phyloP scores from a whole-genome alignment of 139 green algal genomes.

The Nannochloris sp. region DNA sequence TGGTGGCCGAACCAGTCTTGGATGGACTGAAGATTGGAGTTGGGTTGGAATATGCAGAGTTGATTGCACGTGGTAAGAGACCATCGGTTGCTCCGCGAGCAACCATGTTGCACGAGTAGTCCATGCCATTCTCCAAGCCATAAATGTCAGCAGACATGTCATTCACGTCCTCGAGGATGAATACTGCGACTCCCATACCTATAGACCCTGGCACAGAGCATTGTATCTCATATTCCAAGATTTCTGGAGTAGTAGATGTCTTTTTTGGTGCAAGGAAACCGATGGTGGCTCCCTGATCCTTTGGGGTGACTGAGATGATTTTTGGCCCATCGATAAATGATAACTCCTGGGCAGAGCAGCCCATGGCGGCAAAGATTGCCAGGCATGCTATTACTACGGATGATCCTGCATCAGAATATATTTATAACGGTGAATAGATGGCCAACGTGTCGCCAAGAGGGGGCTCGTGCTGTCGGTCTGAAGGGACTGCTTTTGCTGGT shows the following conservation, averaged over 20 bases:
- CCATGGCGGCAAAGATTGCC: neutral
- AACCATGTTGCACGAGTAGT: slow-evolving; percentile 8
- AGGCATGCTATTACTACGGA: neutral
- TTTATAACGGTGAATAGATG: too few relatives aligned
- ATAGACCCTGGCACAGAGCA: neutral
- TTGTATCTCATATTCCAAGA: slow-evolving; percentile 1
- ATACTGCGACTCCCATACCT: neutral
- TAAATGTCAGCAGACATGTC: neutral
- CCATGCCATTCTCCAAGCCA: slow-evolving; percentile 5
- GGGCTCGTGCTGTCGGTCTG: too few relatives aligned
- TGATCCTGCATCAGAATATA: neutral
- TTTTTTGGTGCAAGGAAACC: slow-evolving; percentile 1
- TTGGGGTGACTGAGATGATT: slow-evolving; percentile 8
- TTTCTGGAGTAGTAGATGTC: neutral
- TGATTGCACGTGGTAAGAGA: slow-evolving; percentile 4
- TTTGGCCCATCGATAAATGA: neutral
- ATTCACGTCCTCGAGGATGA: neutral
- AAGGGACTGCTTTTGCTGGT: too few relatives aligned
- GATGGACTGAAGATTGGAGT: slow-evolving; percentile 8
- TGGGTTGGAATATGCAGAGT: slow-evolving; percentile 7
- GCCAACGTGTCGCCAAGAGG: too few relatives aligned
- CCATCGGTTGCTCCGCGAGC: slow-evolving; percentile 5
- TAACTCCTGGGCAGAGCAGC: neutral
- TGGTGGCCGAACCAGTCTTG: neutral
- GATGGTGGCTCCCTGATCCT: neutral